Evolutionary conservation across 2,329 filamentous ascomycete genomes (phyloP), one percentile per base, ranked within the genome.

Genomic region (Trichoderma sp.): DNA sequence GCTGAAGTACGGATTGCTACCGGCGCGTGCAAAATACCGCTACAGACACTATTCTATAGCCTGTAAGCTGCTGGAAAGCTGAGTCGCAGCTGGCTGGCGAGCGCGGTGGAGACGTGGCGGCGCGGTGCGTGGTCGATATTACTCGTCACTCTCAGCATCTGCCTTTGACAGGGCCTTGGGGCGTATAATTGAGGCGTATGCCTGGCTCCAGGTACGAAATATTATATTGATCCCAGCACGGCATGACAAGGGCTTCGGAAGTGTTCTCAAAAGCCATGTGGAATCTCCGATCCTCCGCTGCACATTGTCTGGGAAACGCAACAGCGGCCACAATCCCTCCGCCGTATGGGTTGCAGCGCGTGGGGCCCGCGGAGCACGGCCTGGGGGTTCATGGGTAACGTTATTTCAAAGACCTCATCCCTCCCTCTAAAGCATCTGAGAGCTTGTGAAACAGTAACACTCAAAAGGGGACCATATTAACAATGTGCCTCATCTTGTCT

Each of bases 331-430:
- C 40, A 62, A 13, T 62, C 27, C 8, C 31, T 61, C 19, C 43
- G 43, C 14, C 33, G 52, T 49, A 62, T 64, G 61, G 47, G 47
- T 37, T 64, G 35, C 61, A 14, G 11, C 21, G 31, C 47, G 47
- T 64, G 61, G 61, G 61, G 61, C 47, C 60, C 61, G 61, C 61
- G 61, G 61, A 64, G 21, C 10, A 53, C 61, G 31, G 49, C 31
- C 27, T 63, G 55, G 27, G 2, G 33, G 33, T 35, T 13, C 11
- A 35, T 21, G 61, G 61, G 61, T 55, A 55, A 55, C 47, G 60
- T 53, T 63, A 14, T 53, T 47, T 29, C 47, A 55, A 35, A 49
- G 47, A n/a, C 13, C 29, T 40, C 21, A 40, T 40, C 21, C 21
- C 27, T n/a, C 27, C n/a, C 11, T 53, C 37, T 47, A 7, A 27